phyloP scores from a whole-genome alignment of 495 filamentous ascomycete species.

The Xylaria palmicola region DNA sequence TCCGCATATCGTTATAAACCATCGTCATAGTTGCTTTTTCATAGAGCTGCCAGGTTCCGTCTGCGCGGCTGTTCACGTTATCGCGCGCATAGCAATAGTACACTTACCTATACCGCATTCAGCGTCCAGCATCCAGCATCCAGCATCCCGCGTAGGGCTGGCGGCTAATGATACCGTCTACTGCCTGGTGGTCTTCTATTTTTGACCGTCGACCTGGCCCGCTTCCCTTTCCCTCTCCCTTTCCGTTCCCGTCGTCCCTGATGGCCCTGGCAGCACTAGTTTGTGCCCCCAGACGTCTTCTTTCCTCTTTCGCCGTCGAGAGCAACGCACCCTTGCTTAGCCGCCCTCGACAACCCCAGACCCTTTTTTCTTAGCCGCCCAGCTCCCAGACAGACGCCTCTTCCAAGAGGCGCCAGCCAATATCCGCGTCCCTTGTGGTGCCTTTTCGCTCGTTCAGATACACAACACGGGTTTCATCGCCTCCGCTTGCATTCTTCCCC shows the following conservation, averaged over 20 bases:
- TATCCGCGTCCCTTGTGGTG: constrained; percentile 41
- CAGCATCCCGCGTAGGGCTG: constrained; percentile 28
- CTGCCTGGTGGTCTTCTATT: constrained; percentile 20
- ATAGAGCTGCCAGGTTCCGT: not conserved
- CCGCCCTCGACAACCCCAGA: constrained; percentile 40
- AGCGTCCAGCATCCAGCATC: not conserved
- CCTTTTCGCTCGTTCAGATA: constrained; percentile 47
- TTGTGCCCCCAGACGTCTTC: constrained; percentile 23
- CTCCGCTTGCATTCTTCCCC: constrained; percentile 34
- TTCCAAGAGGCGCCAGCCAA: constrained; percentile 46
- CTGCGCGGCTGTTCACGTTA: constrained; percentile 7
- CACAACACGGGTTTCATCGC: constrained; percentile 48
- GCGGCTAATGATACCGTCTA: constrained; percentile 29
- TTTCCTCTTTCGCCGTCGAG: constrained; percentile 1
- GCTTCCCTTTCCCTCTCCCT: constrained; percentile 16
- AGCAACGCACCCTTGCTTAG: constrained; percentile 24
- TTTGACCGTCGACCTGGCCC: constrained; percentile 24
- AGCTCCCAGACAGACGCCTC: constrained; percentile 50
- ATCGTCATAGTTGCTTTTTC: not conserved
- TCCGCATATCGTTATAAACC: not conserved
- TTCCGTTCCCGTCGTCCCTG: constrained; percentile 4
- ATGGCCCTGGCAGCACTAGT: not conserved
- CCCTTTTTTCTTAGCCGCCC: constrained; percentile 48
- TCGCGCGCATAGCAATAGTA: constrained; percentile 23
- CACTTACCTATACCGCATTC: too few species aligned